Base-by-base conservation (phyloP, 192 early-diverging fungal species). In the Coemansia asiatica region DNA sequence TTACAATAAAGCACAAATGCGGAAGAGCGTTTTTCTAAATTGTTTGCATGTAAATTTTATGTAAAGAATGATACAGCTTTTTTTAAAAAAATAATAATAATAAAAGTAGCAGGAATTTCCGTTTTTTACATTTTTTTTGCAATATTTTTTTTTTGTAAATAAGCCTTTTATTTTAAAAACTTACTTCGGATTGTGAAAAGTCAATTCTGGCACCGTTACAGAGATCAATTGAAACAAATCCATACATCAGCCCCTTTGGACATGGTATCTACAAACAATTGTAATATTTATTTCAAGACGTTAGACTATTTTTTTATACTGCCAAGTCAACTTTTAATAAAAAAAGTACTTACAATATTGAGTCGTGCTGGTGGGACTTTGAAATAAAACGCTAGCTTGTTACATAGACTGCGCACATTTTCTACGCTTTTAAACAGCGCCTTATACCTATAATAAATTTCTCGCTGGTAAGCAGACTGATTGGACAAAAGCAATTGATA, bases 391-490 rank as follows among this genome's bases (percentile, higher is more conserved):
- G 77, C 71, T 6, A 80, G 10, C 48, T 65, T 62, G 22, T 58
- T 56, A 53, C 77, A 80, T 2, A 74, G 61, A 19, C 22, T 27
- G 26, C 72, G 65, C 47, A 80, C 77, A 33, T 80, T 80, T 26
- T 70, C 68, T 3, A 66, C 64, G 35, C 68, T 74, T 51, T 71
- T 67, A 23, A 80, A 60, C 13, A 80, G 60, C 0, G 19, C 4
- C 16, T 65, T 71, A 49, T 74, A 26, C 12, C 72, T 71, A 51
- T 80, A 80, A 31, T 67, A 80, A 1, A 74, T 35, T n/a, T 80
- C 77, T 38, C 77, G 61, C 47, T 80, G 77, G 46, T 80, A 80
- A 9, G 77, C 72, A 48, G 74, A 35, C 31, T 80, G 77, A 0
- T 68, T 72, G 2, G 49, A 19, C 1, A 35, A 51, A 10, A 80